These are phyloP conservation scores for Saturnispora saitoi DNA, from an alignment of 805 yeast genomes.

Conservation along the genomic window DNA sequence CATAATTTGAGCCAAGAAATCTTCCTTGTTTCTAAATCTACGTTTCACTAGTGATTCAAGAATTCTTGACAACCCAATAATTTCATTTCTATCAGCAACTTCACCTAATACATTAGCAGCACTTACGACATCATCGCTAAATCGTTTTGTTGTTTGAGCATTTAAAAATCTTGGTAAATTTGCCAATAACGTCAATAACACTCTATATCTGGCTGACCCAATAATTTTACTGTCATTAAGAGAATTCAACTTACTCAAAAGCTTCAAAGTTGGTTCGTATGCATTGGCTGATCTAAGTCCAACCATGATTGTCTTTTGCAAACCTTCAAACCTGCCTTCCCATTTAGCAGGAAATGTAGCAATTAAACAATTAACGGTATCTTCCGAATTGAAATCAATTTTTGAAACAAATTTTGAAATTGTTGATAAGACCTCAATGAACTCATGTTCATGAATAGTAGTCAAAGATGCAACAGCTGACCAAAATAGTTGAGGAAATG, in stretches of 20 bases:
- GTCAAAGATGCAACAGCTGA: slow-evolving; percentile 84
- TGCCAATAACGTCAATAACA: slow-evolving; percentile 64
- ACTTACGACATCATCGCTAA: slow-evolving; percentile 40
- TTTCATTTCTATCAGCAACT: slow-evolving; percentile 50
- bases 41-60: slow-evolving; percentile 67
- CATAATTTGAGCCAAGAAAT: slow-evolving; percentile 75
- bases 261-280: slow-evolving; percentile 64
- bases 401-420: slow-evolving; percentile 76
- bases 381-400: slow-evolving; percentile 78
- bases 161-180: slow-evolving; percentile 81
- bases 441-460: slow-evolving; percentile 89
- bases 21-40: slow-evolving; percentile 83
- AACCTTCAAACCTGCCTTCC: slow-evolving; percentile 91
- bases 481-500: slow-evolving; percentile 94
- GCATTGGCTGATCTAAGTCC: slow-evolving; percentile 81
- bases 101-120: slow-evolving; percentile 50
- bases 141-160: slow-evolving; percentile 54
- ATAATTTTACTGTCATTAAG: slow-evolving; percentile 68
- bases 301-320: slow-evolving; percentile 67
- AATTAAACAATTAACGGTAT: slow-evolving; percentile 72
- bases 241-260: slow-evolving; percentile 62
- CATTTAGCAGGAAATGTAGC: slow-evolving; percentile 89
- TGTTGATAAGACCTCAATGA: slow-evolving; percentile 76
- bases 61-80: slow-evolving; percentile 55
- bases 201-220: slow-evolving; percentile 59